These are phyloP conservation scores for Angophora floribunda DNA, from an alignment of 345 rosid species.

Conservation along the genomic window DNA sequence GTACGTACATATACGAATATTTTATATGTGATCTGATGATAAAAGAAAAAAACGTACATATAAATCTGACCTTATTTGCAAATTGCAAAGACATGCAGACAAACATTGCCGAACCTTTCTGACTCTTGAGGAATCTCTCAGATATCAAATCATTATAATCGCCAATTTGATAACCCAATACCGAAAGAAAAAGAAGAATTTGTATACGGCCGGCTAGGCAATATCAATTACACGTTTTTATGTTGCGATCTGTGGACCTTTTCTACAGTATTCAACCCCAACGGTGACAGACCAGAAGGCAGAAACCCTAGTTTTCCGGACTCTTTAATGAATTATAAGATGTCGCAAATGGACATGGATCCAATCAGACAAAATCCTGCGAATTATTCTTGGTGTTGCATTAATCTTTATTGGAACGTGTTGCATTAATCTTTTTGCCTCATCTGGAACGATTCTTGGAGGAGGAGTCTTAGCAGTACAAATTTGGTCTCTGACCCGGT, in stretches of 20 bases:
- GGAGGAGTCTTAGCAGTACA: too few relatives aligned
- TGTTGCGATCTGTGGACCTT: not conserved
- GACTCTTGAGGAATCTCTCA: not conserved
- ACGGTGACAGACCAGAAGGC: not conserved
- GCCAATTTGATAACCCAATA: not conserved
- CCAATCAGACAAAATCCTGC: not conserved
- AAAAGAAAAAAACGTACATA: not conserved
- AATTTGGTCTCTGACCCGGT: too few relatives aligned
- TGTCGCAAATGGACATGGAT: not conserved
- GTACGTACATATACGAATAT: not conserved
- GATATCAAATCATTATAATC: not conserved
- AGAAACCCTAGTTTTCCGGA: not conserved
- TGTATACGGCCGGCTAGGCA: not conserved
- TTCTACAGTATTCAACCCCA: not conserved
- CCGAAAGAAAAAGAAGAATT: not conserved
- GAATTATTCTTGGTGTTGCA: not conserved
- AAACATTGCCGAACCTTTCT: not conserved
- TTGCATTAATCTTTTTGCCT: too few relatives aligned
- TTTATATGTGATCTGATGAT: not conserved
- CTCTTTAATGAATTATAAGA: not conserved
- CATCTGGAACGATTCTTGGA: too few relatives aligned
- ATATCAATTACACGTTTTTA: not conserved
- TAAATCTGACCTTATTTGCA: not conserved
- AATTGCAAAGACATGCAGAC: not conserved
- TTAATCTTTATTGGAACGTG: not conserved